Conservation (phyloP, 441 rosid species). For the Euphorbia schlechtendalii region DNA sequence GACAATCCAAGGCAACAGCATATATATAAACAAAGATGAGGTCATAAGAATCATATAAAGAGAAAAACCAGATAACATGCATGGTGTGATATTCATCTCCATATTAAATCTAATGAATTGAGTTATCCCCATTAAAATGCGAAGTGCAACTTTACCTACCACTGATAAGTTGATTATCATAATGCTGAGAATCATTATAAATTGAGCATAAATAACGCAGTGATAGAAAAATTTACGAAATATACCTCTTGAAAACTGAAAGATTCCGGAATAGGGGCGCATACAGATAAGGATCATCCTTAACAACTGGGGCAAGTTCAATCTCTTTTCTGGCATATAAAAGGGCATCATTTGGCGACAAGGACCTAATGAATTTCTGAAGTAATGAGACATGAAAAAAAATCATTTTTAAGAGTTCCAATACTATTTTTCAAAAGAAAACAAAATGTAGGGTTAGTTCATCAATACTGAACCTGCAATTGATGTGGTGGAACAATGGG, state of each 20-base stretch:
- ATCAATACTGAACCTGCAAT: conserved; percentile 38
- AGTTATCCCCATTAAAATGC: not conserved
- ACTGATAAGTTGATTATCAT: not conserved
- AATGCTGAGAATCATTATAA: not conserved
- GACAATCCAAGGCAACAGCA: not conserved
- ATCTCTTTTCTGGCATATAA: conserved; percentile 62
- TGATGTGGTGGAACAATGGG: conserved; percentile 20
- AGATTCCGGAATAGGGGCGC: conserved; percentile 54
- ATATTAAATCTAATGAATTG: not conserved
- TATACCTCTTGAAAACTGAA: conserved; percentile 74
- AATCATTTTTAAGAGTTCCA: conserved; percentile 10
- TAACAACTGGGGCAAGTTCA: conserved; percentile 34
- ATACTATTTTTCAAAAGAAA: conserved; percentile 4
- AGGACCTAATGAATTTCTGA: conserved; percentile 54
- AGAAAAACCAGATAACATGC: not conserved
- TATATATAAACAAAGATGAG: not conserved
- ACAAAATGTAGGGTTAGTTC: not conserved
- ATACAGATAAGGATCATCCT: conserved; percentile 43
- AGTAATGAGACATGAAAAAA: conserved; percentile 9
- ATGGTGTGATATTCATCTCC: not conserved
- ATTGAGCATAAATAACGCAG: not conserved
- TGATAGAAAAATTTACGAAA: not conserved
- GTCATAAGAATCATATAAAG: not conserved
- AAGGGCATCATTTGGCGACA: conserved; percentile 36
- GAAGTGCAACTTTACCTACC: not conserved